These are phyloP conservation scores for Monosporascus sp. DNA, from an alignment of 2,329 filamentous ascomycete genomes.

Conservation along the genomic window DNA sequence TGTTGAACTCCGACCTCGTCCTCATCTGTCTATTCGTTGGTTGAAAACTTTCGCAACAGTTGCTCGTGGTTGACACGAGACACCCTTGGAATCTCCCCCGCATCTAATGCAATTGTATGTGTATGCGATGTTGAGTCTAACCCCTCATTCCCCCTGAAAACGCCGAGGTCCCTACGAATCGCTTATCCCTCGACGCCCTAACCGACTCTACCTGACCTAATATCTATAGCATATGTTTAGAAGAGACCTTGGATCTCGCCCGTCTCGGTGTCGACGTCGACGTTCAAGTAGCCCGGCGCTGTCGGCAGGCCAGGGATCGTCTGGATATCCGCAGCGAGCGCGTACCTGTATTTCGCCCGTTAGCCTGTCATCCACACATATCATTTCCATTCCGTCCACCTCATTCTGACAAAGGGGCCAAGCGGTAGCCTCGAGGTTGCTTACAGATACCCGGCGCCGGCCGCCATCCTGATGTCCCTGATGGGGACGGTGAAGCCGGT, in stretches of 20 bases:
- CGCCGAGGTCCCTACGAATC: too few relatives aligned
- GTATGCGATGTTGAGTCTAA: neutral
- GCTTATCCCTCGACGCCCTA: too few relatives aligned
- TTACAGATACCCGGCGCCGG: slow-evolving; percentile 87
- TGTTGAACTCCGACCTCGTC: too few relatives aligned
- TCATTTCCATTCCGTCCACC: too few relatives aligned
- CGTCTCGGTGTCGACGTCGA: slow-evolving; percentile 78
- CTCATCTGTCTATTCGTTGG: too few relatives aligned
- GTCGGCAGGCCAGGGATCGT: slow-evolving; percentile 95
- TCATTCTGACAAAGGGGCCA: too few relatives aligned
- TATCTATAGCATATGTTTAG: slow-evolving; percentile 39
- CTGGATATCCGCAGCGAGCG: slow-evolving; percentile 93
- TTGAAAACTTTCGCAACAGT: too few relatives aligned
- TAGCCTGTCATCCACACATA: slow-evolving; percentile 19
- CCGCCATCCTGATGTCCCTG: slow-evolving; percentile 87
- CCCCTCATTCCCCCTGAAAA: neutral
- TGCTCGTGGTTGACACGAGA: neutral
- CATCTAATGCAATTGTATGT: neutral
- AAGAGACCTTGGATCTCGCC: slow-evolving; percentile 86
- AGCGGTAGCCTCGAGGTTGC: slow-evolving; percentile 24
- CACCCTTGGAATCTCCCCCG: neutral
- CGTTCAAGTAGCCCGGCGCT: slow-evolving; percentile 90
- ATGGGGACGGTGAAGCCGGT: slow-evolving; percentile 93
- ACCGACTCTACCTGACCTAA: neutral
- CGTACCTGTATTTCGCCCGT: slow-evolving; percentile 56